Base-by-base conservation (phyloP, 1,284 basidiomycete species). In the Athelia psychrophila region DNA sequence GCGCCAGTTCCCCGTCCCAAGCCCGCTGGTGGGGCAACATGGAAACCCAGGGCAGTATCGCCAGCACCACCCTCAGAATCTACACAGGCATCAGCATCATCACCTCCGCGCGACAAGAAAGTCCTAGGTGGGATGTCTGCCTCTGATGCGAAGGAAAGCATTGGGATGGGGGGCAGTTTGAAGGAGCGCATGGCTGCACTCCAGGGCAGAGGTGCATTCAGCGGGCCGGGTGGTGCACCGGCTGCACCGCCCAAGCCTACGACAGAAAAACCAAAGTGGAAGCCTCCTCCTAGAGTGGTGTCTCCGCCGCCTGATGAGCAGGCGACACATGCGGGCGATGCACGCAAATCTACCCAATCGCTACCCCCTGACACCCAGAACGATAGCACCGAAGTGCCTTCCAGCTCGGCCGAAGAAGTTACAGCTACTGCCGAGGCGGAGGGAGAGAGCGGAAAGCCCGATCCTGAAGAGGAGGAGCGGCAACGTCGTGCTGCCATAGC, bases 151-250 rank as follows among this genome's bases (percentile, higher is more conserved):
- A 84, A 88, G 66, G 85, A 86, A 61, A 87, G 87, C 59, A 92
- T 93, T 64, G 77, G 77, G 25, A 76, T 77, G 44, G 86, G 79
- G 3, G 86, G 82, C 3, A 91, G 88, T 54, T 71, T 97, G 57
- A 93, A 87, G 71, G 94, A 95, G 58, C 84, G 94, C 42, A 96
- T 97, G 92, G 93, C 93, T 23, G 91, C 93, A 2, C 73, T 96
- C 32, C 87, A 93, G 63, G 90, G 88, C 4, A 80, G 75, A 47
- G 86, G 87, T 19, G 89, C 77, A 10, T 94, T 94, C 63, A 89
- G 89, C 19, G 79, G 72, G 0, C 72, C 78, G 30, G 48, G 63
- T n/a, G 58, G 60, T 3, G 53, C 65, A 25, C 71, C 76, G 2
- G 71, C 75, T 47, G 64, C 78, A 2, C 77, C 83, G 9, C 79